Evolutionary conservation across 257 asterid genomes (phyloP).

Genomic region (Ligustrum vulgare): DNA sequence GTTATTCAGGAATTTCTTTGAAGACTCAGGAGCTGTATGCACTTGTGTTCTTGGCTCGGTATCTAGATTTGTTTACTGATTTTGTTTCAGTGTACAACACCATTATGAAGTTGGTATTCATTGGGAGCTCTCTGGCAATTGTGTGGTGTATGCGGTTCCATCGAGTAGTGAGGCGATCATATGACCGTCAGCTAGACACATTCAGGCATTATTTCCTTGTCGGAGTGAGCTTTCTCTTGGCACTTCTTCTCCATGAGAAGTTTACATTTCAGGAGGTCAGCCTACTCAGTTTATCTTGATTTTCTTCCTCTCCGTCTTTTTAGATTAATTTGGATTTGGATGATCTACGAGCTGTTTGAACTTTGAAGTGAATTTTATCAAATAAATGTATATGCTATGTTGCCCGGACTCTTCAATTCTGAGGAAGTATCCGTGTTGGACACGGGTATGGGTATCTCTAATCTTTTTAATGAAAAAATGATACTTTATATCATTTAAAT

Average conservation of each 20-base stretch:
- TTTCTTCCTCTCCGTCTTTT: background rate
- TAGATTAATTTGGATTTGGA: slow-evolving; percentile 6
- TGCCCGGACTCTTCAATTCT: too few relatives aligned
- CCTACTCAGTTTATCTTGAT: slow-evolving; percentile 3
- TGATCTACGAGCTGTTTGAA: slow-evolving; percentile 3
- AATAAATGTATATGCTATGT: too few relatives aligned
- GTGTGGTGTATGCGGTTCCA: slow-evolving; percentile 90
- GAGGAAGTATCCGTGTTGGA: too few relatives aligned
- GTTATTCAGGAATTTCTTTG: slow-evolving; percentile 70
- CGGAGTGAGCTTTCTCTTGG: slow-evolving; percentile 52
- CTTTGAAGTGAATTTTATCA: slow-evolving; percentile 1
- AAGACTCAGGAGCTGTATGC: slow-evolving; percentile 95
- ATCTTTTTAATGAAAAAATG: too few relatives aligned
- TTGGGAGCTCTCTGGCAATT: slow-evolving; percentile 82
- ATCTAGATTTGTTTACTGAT: slow-evolving; percentile 80
- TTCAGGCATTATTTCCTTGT: slow-evolving; percentile 73
- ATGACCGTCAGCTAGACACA: slow-evolving; percentile 83
- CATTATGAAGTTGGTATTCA: slow-evolving; percentile 83
- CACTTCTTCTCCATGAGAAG: slow-evolving; percentile 70
- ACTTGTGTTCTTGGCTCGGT: slow-evolving; percentile 80
- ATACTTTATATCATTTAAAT: too few relatives aligned
- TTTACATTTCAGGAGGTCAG: slow-evolving; percentile 79
- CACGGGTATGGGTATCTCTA: too few relatives aligned
- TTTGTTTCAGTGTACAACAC: slow-evolving; percentile 82
- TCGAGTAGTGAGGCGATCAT: slow-evolving; percentile 68